Base-by-base conservation (phyloP, 2,329 filamentous ascomycete genomes). In the Cryoendolithus antarcticus region DNA sequence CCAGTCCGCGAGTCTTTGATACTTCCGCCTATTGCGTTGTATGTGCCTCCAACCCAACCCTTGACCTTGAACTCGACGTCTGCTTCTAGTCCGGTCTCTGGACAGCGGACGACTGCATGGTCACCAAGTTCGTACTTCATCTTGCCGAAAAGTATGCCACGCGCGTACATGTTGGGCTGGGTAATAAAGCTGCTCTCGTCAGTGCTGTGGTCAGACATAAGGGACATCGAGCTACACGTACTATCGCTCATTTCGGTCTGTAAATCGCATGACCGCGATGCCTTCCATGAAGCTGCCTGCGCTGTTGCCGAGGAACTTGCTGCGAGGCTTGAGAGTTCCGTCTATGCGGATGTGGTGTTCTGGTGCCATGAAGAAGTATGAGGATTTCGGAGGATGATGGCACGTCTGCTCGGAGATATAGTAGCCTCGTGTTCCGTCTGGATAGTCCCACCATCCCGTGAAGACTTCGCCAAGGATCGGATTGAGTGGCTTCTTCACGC, bases 91-190 rank as follows among this genome's bases (percentile, higher is more conserved):
- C 86, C 80, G 11, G 86, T 74, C 59, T 96, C 89, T 0, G 89
- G 86, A 60, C 91, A 96, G 48, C 80, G 75, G 12, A 98, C 84
- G 52, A 86, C 85, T 59, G 88, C 94, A 65, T 94, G 88, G 59
- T 96, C 89, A 47, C 89, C 91, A 6, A 98, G 76, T 66, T 98
- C 91, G 62, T 96, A 98, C 62, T 95, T 96, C 91, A 98, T 96
- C 62, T 95, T 96, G 35, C 91, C 91, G 55, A 98, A 95, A 6
- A 98, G 70, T 44, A 98, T 96, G 29, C 91, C 89, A 45, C 91
- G 77, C 13, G 89, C 91, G 61, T 98, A 98, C 86, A 98, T 98
- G 66, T 98, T 98, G 11, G 91, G 91, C 57, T 98, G 91, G 4
- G 91, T 96, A 38, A 96, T 65, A 54, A 93, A 84, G 62, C 85